Percentiles rank a stretch among this genome's conserved stretches.
Conservation (phyloP, 83 land plant genomes). For the Isoetes engelmannii region DNA sequence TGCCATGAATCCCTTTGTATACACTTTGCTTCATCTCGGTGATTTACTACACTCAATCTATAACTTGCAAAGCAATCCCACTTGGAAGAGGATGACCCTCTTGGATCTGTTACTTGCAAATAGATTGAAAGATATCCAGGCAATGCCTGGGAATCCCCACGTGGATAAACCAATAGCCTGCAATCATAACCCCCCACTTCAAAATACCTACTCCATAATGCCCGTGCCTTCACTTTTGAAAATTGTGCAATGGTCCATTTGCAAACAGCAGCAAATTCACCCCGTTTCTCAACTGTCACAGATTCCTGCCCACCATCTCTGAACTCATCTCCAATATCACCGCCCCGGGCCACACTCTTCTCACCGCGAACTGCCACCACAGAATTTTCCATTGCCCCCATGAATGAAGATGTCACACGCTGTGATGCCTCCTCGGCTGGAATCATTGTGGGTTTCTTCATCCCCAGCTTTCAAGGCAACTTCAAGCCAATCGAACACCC, state of each 20-base stretch:
- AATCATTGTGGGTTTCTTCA: background rate
- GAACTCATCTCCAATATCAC: slow-evolving; percentile 38
- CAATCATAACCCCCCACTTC: slow-evolving; percentile 93
- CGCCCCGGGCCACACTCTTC: slow-evolving; percentile 28
- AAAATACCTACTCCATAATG: slow-evolving; percentile 87
- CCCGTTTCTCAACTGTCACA: slow-evolving; percentile 60
- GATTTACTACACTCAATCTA: slow-evolving; percentile 59
- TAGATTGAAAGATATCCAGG: slow-evolving; percentile 87
- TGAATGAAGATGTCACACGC: slow-evolving; percentile 12
- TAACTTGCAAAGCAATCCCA: slow-evolving; percentile 97
- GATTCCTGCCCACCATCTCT: slow-evolving; percentile 56
- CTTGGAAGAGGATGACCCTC: slow-evolving; percentile 52
- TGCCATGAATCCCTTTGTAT: slow-evolving; percentile 88
- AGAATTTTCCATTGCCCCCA: slow-evolving; percentile 27
- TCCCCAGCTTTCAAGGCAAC: no score
- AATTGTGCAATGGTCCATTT: slow-evolving; percentile 68
- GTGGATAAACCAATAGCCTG: slow-evolving; percentile 76
- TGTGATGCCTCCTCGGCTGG: slow-evolving; percentile 12
- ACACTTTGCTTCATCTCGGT: slow-evolving; percentile 54
- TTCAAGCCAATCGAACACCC: no score
- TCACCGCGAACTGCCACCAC: slow-evolving; percentile 6
- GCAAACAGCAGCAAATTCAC: slow-evolving; percentile 56
- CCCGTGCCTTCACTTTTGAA: slow-evolving; percentile 57
- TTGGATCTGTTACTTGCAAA: slow-evolving; percentile 82
- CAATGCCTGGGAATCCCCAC: slow-evolving; percentile 87